Evolutionary conservation across 768 basidiomycete genomes (phyloP).

Genomic region (Leucocoprinus leucothites): DNA sequence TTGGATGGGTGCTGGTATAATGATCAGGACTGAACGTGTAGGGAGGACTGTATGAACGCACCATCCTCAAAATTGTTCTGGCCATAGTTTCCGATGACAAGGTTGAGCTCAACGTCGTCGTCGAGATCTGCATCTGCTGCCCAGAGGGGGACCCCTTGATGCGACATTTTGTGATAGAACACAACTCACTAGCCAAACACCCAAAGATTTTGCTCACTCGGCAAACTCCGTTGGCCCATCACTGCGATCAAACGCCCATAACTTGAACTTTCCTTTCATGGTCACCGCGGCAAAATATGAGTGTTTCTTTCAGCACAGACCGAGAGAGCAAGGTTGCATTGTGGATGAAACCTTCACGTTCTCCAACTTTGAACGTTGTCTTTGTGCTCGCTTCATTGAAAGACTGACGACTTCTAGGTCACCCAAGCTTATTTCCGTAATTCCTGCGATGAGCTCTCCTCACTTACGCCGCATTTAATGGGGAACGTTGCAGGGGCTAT

Average conservation of each 20-base stretch:
- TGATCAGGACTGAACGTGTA: slow-evolving; percentile 5
- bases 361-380: no score
- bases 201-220: slow-evolving; percentile 32
- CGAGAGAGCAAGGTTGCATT: no score
- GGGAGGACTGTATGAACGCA: slow-evolving; percentile 22
- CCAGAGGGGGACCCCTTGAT: slow-evolving; percentile 72
- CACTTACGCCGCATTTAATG: no score
- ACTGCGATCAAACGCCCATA: background rate
- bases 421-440: no score
- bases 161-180: slow-evolving; percentile 40
- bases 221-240: slow-evolving; percentile 24
- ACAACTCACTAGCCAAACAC: background rate
- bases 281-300: no score
- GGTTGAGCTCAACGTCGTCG: slow-evolving; percentile 72
- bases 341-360: no score
- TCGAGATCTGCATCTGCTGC: slow-evolving; percentile 78
- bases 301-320: no score
- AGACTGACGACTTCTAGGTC: no score
- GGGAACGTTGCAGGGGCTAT: no score
- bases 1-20: slow-evolving; percentile 37
- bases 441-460: no score
- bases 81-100: slow-evolving; percentile 68
- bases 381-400: no score
- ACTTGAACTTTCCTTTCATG: background rate
- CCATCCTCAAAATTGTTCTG: slow-evolving; percentile 70